A percentile compares a stretch with the other conserved stretches of the same genome.
Evolutionary conservation across 805 yeast genomes (phyloP).

Genomic region (Starmerella bacillaris): DNA sequence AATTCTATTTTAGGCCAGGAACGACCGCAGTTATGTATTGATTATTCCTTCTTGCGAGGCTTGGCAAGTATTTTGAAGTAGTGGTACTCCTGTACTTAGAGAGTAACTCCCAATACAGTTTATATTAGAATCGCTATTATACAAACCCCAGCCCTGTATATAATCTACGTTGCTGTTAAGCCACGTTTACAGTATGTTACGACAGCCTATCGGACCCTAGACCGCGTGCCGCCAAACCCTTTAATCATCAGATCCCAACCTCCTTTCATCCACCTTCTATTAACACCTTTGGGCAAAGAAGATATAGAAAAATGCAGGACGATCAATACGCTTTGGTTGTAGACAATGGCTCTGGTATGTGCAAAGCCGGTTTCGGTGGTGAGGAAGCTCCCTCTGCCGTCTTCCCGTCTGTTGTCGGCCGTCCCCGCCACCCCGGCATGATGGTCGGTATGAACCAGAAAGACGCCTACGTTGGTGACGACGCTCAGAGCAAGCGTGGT

Average conservation of each 20-base stretch:
- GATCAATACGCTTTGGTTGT: conserved; percentile 43
- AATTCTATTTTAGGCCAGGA: too few species aligned
- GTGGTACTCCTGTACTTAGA: too few species aligned
- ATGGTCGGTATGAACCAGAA: conserved; percentile 99
- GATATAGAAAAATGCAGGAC: conserved; percentile 17
- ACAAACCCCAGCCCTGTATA: too few species aligned
- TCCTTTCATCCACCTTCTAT: conserved; percentile 3
- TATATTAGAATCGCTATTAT: too few species aligned
- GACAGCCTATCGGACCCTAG: not conserved
- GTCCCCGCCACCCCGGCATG: conserved; percentile 99
- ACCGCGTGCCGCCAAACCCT: conserved; percentile 2
- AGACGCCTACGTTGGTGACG: conserved; percentile 99
- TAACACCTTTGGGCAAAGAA: not conserved
- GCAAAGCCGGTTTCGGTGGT: conserved; percentile 99
- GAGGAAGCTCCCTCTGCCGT: conserved; percentile 99
- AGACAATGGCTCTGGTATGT: conserved; percentile 99
- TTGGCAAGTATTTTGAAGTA: too few species aligned
- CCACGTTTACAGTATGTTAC: not conserved
- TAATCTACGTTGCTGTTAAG: not conserved
- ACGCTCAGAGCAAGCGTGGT: conserved; percentile 99
- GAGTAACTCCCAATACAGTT: too few species aligned
- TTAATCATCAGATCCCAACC: conserved; percentile 4
- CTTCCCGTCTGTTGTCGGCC: conserved; percentile 99
- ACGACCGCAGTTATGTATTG: too few species aligned
- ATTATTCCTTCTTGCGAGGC: too few species aligned